phyloP scores from a whole-genome alignment of 1,284 basidiomycete genomes.

The Ceratobasidium sp. region DNA sequence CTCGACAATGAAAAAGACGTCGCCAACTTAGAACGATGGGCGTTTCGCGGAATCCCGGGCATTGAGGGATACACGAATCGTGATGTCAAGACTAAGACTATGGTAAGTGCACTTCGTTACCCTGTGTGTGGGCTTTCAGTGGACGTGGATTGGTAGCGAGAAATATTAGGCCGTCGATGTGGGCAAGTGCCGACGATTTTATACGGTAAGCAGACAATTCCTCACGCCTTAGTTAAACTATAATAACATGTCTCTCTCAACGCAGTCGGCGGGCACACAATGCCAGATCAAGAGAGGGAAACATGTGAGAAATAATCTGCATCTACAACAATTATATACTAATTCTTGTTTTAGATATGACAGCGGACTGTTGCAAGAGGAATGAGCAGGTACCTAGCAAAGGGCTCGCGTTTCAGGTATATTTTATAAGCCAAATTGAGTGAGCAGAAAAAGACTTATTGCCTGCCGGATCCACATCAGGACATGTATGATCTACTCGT shows the following conservation, averaged over 20 bases:
- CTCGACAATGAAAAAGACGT: neutral
- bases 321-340: neutral
- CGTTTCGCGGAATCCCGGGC: neutral
- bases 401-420: slow-evolving; percentile 10
- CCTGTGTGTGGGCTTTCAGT: neutral
- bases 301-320: neutral
- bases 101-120: neutral
- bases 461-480: neutral
- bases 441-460: neutral
- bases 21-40: neutral
- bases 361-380: neutral
- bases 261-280: slow-evolving; percentile 7
- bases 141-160: neutral
- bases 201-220: neutral
- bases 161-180: neutral
- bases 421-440: neutral
- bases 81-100: neutral
- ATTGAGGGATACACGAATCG: neutral
- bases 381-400: neutral
- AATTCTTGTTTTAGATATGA: neutral
- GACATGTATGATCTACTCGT: neutral
- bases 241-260: neutral
- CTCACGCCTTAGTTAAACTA: neutral
- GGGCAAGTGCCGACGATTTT: neutral
- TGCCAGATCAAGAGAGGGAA: neutral